Percentiles rank a stretch among this genome's conserved stretches.
Conservation (phyloP, 1,139 yeast species). For the Suhomyces maxii region DNA sequence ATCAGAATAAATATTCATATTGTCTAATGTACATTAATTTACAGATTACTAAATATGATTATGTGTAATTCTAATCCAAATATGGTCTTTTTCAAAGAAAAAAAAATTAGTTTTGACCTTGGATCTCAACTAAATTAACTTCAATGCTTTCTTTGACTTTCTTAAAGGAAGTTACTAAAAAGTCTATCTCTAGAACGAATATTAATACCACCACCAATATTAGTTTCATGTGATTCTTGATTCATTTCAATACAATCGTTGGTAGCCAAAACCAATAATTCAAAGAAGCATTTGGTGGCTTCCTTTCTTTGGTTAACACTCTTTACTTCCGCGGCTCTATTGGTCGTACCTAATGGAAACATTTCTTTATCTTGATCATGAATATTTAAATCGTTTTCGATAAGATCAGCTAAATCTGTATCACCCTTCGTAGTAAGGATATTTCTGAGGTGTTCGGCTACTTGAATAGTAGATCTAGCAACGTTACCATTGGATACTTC, state of each 20-base stretch:
- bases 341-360: slow-evolving; percentile 32
- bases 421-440: slow-evolving; percentile 25
- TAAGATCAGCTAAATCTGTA: slow-evolving; percentile 40
- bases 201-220: slow-evolving; percentile 59
- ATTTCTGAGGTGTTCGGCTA: slow-evolving; percentile 53
- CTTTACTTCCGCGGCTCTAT: slow-evolving; percentile 14
- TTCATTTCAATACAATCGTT: slow-evolving; percentile 64
- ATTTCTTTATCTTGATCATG: slow-evolving; percentile 12
- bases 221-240: slow-evolving; percentile 44
- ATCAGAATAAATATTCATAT: not conserved
- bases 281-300: slow-evolving; percentile 79
- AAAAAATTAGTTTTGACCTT: too few species aligned
- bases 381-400: slow-evolving; percentile 38
- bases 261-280: slow-evolving; percentile 79
- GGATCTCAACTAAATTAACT: too few species aligned
- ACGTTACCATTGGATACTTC: slow-evolving; percentile 17
- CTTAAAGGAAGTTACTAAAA: slow-evolving; percentile 40
- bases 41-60: slow-evolving; percentile 6
- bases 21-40: slow-evolving; percentile 19
- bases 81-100: too few species aligned
- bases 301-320: slow-evolving; percentile 48
- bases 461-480: slow-evolving; percentile 52
- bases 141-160: too few species aligned
- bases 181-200: slow-evolving; percentile 54
- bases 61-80: not conserved